Percentiles rank a stretch among this genome's conserved stretches.
These are phyloP conservation scores for Stagonosporopsis tanaceti DNA, from an alignment of 2,329 filamentous ascomycete genomes.

Conservation along the genomic window DNA sequence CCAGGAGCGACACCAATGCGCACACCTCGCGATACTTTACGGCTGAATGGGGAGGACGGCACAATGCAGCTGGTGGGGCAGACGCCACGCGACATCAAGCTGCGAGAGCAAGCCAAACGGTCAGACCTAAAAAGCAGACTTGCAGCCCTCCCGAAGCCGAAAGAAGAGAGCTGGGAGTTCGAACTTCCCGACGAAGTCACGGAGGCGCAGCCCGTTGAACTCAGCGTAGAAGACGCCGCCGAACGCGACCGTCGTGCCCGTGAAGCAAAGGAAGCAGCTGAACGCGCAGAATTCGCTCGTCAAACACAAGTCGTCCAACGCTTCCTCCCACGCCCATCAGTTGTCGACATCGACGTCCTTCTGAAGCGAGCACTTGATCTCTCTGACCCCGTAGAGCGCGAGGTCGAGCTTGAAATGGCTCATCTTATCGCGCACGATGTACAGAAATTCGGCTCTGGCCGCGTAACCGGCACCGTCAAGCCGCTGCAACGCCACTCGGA, in stretches of 20 bases:
- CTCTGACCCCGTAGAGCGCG: constrained; percentile 69
- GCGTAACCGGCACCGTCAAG: constrained; percentile 68
- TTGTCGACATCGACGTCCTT: constrained; percentile 75
- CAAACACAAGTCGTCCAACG: constrained; percentile 92
- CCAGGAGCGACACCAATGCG: constrained; percentile 84
- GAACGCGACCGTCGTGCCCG: constrained; percentile 77
- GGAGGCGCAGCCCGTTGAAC: constrained; percentile 63
- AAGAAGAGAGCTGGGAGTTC: constrained; percentile 92
- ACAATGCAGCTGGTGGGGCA: constrained; percentile 71
- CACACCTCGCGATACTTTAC: constrained; percentile 87
- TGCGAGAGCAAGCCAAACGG: constrained; percentile 73
- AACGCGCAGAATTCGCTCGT: constrained; percentile 75
- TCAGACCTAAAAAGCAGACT: constrained; percentile 75
- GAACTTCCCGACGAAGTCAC: constrained; percentile 85
- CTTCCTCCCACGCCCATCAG: constrained; percentile 77
- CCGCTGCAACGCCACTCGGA: constrained; percentile 74
- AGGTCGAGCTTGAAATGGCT: constrained; percentile 80
- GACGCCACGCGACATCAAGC: constrained; percentile 78
- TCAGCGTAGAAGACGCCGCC: constrained; percentile 72
- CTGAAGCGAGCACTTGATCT: constrained; percentile 68
- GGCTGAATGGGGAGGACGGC: constrained; percentile 76
- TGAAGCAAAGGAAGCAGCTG: constrained; percentile 67
- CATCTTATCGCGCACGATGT: constrained; percentile 85
- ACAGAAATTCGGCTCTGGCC: constrained; percentile 72
- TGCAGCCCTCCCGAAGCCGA: constrained; percentile 87